phyloP scores from a whole-genome alignment of 257 asterid genomes.

The Solanum chmielewskii region DNA sequence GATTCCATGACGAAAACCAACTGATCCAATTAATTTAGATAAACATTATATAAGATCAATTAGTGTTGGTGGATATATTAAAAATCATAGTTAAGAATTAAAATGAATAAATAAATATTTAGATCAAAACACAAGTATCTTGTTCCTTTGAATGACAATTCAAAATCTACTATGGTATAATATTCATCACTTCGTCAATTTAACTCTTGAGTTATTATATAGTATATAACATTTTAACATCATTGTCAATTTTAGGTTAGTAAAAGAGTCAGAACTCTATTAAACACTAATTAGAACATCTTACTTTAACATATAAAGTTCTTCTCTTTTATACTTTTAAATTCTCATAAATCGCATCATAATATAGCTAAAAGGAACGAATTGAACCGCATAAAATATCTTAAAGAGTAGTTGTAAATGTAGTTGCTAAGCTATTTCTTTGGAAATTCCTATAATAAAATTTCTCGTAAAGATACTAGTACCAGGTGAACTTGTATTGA shows the following conservation, averaged over 20 bases:
- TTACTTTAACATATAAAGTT: background rate
- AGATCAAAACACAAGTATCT: fast-evolving
- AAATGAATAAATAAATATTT: background rate
- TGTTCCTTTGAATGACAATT: background rate
- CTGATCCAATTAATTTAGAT: background rate
- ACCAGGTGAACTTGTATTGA: background rate
- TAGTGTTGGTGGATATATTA: background rate
- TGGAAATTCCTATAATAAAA: background rate
- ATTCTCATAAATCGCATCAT: background rate
- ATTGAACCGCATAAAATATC: background rate
- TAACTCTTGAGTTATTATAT: background rate
- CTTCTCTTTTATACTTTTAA: background rate
- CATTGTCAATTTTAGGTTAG: background rate
- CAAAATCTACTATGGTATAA: background rate
- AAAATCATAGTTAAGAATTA: background rate
- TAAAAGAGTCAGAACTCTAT: background rate
- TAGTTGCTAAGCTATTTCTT: background rate
- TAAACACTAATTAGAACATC: background rate
- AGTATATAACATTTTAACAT: background rate
- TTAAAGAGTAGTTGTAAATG: background rate
- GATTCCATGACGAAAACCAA: background rate
- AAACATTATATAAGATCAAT: background rate
- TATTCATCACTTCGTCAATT: background rate
- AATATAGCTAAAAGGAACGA: background rate
- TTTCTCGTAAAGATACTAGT: background rate